A percentile compares a stretch with the other conserved stretches of the same genome.
Conservation (phyloP, 2,329 filamentous ascomycete species). For the Microsporum audouinii region DNA sequence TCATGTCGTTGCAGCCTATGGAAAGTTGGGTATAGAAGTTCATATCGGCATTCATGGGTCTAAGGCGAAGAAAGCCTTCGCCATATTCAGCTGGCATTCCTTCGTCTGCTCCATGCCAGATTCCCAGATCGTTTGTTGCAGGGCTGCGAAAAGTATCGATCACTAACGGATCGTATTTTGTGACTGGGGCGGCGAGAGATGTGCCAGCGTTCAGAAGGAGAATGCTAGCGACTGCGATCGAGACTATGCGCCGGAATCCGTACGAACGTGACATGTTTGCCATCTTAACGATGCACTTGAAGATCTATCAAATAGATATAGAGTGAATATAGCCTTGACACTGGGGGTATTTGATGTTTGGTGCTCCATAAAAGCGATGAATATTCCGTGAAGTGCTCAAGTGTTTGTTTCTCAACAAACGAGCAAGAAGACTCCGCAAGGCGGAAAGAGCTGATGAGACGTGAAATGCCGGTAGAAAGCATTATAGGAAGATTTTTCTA, state of each 20-base stretch:
- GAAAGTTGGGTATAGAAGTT: conserved; percentile 51
- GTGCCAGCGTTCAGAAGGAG: not conserved
- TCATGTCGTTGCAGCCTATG: conserved; percentile 46
- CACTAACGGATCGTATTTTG: conserved; percentile 24
- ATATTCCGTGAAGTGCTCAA: not conserved
- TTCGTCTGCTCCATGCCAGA: conserved; percentile 57
- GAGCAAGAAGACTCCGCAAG: not conserved
- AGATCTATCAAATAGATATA: not conserved
- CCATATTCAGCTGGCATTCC: conserved; percentile 43
- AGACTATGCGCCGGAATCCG: not conserved
- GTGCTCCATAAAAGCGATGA: not conserved
- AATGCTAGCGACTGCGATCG: not conserved
- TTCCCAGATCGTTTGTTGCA: conserved; percentile 47
- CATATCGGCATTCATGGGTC: conserved; percentile 49
- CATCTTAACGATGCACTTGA: not conserved
- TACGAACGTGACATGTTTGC: not conserved
- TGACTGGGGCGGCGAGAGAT: not conserved
- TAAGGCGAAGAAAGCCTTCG: conserved; percentile 44
- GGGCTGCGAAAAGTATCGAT: conserved; percentile 50
- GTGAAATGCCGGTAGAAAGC: not conserved
- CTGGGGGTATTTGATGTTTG: too few species aligned
- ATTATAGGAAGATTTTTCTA: not conserved
- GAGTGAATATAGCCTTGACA: not conserved
- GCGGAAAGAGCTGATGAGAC: not conserved
- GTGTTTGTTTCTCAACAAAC: not conserved